Evolutionary conservation across 1,284 basidiomycete genomes (phyloP), one percentile per base, ranked within the genome.

Genomic region (Amylostereum areolatum): DNA sequence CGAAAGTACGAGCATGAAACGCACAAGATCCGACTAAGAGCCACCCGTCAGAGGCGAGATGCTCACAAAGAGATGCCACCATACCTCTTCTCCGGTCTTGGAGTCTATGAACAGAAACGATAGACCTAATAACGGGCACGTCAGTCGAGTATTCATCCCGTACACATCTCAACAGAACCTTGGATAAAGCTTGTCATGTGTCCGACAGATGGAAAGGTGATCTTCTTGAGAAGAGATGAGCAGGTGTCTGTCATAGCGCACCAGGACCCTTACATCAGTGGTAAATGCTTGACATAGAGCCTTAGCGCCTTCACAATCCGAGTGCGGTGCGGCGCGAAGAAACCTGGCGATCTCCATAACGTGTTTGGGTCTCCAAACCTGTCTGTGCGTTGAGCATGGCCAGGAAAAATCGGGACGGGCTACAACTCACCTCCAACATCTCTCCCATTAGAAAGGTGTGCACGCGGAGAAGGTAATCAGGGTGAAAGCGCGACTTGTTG

Each of bases 181-280:
- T 71, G 71, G 58, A 87, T 81, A 60, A 86, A 86, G 56, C 75
- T 73, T 30, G 77, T 74, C 60, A 87, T 66, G 50, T 78, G 72
- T 50, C 86, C 82, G 25, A 77, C 68, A 6, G 73, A 75, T 43
- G 65, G 61, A 31, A 85, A 70, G 48, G 75, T 72, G 39, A 61
- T 61, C 41, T 74, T 71, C 80, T 82, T 18, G 18, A 18, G 18
- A 18, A 18, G 18, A 18, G 18, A 18, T 18, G 18, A 18, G 18
- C 18, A 18, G 18, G 18, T 18, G 18, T 18, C 18, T 18, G 18
- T 18, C 18, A 18, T 18, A 18, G 18, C 18, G 18, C 18, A 18
- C 18, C 18, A 18, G 18, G 18, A 18, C 18, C 18, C 18, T 18
- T 18, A 18, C 18, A 18, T 18, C 18, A 18, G 18, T 18, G 18